A percentile compares a stretch with the other conserved stretches of the same genome.
phyloP scores from a whole-genome alignment of 1,284 basidiomycete species.

The Ceratobasidium sp. region DNA sequence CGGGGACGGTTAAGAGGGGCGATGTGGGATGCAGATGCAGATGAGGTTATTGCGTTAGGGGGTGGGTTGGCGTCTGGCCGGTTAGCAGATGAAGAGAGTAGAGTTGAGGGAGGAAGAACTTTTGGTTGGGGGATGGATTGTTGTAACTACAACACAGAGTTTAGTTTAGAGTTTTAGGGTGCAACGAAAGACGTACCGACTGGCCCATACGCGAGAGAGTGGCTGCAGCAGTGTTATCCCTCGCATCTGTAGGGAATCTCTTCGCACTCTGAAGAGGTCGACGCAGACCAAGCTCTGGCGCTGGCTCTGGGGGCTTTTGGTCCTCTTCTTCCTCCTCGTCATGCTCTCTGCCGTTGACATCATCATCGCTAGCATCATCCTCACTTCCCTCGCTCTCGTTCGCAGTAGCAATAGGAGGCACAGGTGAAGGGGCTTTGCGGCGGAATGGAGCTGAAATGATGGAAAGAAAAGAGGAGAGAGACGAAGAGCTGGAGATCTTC shows the following conservation, averaged over 20 bases:
- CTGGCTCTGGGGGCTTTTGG: not conserved
- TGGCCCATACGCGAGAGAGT: constrained; percentile 32
- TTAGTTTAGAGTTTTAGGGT: not conserved
- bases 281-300: constrained; percentile 4
- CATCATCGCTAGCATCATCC: constrained; percentile 19
- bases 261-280: not conserved
- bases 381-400: constrained; percentile 29
- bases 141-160: constrained; percentile 25
- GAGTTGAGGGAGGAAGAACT: constrained; percentile 29
- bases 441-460: constrained; percentile 24
- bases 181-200: constrained; percentile 21
- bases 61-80: not conserved
- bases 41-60: not conserved
- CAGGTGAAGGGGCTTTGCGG: constrained; percentile 2
- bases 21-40: constrained; percentile 19
- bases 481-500: constrained; percentile 28
- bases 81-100: constrained; percentile 1
- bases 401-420: not conserved
- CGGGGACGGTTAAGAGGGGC: constrained; percentile 22
- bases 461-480: constrained; percentile 34
- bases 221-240: constrained; percentile 10
- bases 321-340: constrained; percentile 20
- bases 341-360: not conserved
- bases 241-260: not conserved
- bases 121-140: constrained; percentile 18